These are phyloP conservation scores for Fraxinus platypoda DNA, from an alignment of 305 asterid genomes.

Conservation along the genomic window DNA sequence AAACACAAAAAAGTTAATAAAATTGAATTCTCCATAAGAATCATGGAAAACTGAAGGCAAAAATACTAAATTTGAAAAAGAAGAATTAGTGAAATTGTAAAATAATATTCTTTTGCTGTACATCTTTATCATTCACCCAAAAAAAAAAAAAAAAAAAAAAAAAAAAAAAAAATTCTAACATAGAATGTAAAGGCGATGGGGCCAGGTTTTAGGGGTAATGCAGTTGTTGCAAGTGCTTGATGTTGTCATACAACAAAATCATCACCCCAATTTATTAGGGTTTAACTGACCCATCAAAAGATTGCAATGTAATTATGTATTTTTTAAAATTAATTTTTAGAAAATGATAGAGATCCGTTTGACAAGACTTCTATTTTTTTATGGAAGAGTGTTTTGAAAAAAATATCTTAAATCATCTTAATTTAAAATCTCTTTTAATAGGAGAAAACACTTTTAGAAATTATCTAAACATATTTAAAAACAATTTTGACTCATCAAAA, in stretches of 20 bases:
- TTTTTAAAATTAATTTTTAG: background rate
- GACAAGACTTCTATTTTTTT: background rate
- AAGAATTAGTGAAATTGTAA: constrained; percentile 16
- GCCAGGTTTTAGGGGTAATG: constrained; percentile 36
- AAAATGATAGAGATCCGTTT: background rate
- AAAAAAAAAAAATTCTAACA: background rate
- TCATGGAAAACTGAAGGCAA: background rate
- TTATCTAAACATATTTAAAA: too few relatives aligned
- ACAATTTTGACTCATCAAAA: background rate
- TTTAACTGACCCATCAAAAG: constrained; percentile 32
- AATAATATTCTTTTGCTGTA: background rate
- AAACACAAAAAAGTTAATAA: background rate
- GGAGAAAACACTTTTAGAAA: background rate
- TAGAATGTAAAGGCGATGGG: constrained; percentile 42
- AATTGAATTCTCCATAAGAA: background rate
- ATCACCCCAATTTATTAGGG: constrained; percentile 12
- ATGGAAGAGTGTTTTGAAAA: background rate
- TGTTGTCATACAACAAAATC: constrained; percentile 42
- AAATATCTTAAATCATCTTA: background rate
- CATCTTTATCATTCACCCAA: background rate
- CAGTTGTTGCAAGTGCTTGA: constrained; percentile 54
- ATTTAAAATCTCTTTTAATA: background rate
- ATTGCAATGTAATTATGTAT: constrained; percentile 9
- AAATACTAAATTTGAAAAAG: background rate
- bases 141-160: background rate